Percentiles rank a stretch among this genome's conserved stretches.
These are phyloP conservation scores for Lignosus rhinocerotis DNA, from an alignment of 1,284 basidiomycete genomes.

Conservation along the genomic window DNA sequence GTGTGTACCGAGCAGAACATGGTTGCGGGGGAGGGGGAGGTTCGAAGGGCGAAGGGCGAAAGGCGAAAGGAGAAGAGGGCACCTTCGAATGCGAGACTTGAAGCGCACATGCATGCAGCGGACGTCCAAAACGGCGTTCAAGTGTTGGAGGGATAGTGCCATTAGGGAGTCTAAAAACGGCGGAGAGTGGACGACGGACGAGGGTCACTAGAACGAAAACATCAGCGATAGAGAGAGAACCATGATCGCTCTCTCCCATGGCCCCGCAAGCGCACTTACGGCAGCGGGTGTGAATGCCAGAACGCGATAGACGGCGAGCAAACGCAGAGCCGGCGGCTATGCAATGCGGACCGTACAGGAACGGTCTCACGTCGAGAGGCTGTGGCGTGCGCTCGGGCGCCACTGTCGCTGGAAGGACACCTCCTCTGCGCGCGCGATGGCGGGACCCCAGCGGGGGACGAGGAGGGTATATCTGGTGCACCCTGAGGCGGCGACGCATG, in stretches of 20 bases:
- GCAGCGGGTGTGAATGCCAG: conserved; percentile 10
- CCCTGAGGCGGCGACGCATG: neutral
- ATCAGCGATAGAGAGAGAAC: conserved; percentile 3
- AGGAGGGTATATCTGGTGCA: neutral
- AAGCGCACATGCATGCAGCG: neutral
- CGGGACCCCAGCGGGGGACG: neutral
- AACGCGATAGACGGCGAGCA: conserved; percentile 7
- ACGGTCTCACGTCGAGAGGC: conserved; percentile 16
- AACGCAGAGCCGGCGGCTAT: conserved; percentile 6
- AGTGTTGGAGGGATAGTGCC: neutral
- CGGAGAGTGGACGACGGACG: neutral
- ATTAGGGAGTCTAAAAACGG: neutral
- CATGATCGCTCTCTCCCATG: neutral
- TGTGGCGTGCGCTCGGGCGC: conserved; percentile 7
- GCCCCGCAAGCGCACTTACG: conserved; percentile 9
- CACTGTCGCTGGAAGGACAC: neutral
- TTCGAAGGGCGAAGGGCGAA: too few species aligned
- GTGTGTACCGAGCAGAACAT: conserved; percentile 7
- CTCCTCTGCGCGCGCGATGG: neutral
- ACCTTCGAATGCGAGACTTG: too few species aligned
- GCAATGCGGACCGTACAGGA: neutral
- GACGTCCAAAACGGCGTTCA: neutral
- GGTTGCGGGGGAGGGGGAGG: too few species aligned
- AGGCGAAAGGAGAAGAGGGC: too few species aligned
- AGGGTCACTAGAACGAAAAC: neutral